These are phyloP conservation scores for Tagetes patula DNA, from an alignment of 129 eudicot genomes.

Conservation along the genomic window DNA sequence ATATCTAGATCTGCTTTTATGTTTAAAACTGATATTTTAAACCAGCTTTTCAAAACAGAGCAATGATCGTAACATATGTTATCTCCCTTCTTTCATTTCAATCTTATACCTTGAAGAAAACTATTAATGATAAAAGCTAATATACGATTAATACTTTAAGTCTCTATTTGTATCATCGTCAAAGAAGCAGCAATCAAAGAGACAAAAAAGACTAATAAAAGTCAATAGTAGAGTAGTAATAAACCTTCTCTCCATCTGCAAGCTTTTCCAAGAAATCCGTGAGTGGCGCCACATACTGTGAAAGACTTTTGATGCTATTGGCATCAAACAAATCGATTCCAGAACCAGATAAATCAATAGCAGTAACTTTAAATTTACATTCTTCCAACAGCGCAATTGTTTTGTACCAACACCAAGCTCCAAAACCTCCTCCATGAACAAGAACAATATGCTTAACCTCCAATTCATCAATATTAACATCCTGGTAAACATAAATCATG, in stretches of 20 bases:
- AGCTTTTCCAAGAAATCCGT: constrained; percentile 74
- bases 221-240: constrained; percentile 13
- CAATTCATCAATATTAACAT: constrained; percentile 61
- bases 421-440: constrained; percentile 99
- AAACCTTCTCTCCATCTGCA: constrained; percentile 82
- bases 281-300: constrained; percentile 84
- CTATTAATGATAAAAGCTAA: neutral
- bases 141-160: neutral
- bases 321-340: constrained; percentile 85
- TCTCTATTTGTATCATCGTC: neutral
- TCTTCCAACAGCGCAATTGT: constrained; percentile 91
- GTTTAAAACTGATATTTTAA: neutral
- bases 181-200: constrained; percentile 4
- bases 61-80: constrained; percentile 2
- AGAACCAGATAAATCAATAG: constrained; percentile 86
- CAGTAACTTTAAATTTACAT: constrained; percentile 84
- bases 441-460: constrained; percentile 83
- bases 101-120: constrained; percentile 20
- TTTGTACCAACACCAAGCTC: constrained; percentile 99
- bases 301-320: constrained; percentile 70
- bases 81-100: neutral
- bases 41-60: neutral
- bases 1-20: constrained; percentile 16
- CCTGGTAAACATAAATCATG: constrained; percentile 39
- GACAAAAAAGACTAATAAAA: neutral